Conservation (phyloP, 1,284 basidiomycete species). For the Ustilago crameri region DNA sequence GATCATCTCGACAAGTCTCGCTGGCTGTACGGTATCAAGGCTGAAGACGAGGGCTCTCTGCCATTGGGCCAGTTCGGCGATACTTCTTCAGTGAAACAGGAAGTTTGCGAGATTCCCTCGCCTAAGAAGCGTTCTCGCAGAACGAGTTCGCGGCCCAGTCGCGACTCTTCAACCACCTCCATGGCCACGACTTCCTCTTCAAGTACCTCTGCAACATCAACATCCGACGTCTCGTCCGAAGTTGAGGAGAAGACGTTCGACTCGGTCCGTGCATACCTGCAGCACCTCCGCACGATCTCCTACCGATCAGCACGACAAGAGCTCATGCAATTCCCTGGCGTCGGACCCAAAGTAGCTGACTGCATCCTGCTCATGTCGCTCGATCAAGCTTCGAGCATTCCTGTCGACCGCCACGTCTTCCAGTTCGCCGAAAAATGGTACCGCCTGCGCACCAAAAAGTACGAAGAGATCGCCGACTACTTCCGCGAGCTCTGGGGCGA, state of each 20-base stretch:
- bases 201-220: background rate
- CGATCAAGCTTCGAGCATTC: conserved; percentile 74
- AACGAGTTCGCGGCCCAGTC: conserved; percentile 6
- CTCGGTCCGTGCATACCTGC: conserved; percentile 73
- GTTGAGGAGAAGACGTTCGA: conserved; percentile 34
- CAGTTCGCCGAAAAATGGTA: conserved; percentile 67
- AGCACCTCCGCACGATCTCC: conserved; percentile 72
- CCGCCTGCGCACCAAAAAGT: conserved; percentile 56
- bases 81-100: background rate
- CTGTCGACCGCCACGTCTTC: conserved; percentile 67
- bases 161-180: conserved; percentile 6
- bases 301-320: conserved; percentile 78
- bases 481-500: conserved; percentile 65
- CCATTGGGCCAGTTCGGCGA: background rate
- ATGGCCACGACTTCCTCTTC: background rate
- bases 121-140: conserved; percentile 16
- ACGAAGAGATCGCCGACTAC: conserved; percentile 62
- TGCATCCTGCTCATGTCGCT: conserved; percentile 94
- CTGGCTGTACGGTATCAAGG: conserved; percentile 31
- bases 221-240: background rate
- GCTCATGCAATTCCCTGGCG: conserved; percentile 83
- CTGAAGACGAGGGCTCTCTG: conserved; percentile 11
- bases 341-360: conserved; percentile 80
- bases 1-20: conserved; percentile 26
- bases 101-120: background rate